These are phyloP conservation scores for Cicer yamashitae DNA, from an alignment of 306 rosid genomes.

Conservation along the genomic window DNA sequence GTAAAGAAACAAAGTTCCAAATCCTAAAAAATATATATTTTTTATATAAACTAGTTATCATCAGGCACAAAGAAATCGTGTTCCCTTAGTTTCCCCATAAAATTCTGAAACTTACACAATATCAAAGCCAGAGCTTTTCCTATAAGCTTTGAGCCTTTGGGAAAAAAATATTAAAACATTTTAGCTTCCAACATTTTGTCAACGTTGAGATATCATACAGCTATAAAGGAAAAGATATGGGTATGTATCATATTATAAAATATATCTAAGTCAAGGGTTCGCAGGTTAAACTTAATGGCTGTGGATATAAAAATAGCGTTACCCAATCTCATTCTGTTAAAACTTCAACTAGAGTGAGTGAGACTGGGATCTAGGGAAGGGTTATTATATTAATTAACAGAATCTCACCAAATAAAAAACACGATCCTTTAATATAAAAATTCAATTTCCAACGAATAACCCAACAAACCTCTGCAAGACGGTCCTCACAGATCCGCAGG, in stretches of 20 bases:
- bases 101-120: constrained; percentile 8
- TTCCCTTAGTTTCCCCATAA: constrained; percentile 33
- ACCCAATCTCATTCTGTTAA: constrained; percentile 7
- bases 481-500: constrained; percentile 97
- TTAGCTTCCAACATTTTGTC: constrained; percentile 15
- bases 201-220: constrained; percentile 22
- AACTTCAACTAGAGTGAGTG: not conserved
- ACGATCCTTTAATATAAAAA: constrained; percentile 17
- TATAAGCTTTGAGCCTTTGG: constrained; percentile 14
- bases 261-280: constrained; percentile 11
- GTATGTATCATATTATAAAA: constrained; percentile 15
- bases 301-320: constrained; percentile 5
- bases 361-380: not conserved
- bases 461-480: constrained; percentile 96
- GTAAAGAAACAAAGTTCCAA: constrained; percentile 18
- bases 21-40: constrained; percentile 29
- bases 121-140: constrained; percentile 21
- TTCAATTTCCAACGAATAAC: constrained; percentile 38
- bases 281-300: constrained; percentile 6
- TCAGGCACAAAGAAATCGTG: constrained; percentile 10
- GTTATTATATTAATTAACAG: constrained; percentile 18
- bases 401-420: not conserved
- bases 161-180: constrained; percentile 24
- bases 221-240: constrained; percentile 13
- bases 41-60: constrained; percentile 2